Evolutionary conservation across 2,329 filamentous ascomycete genomes (phyloP), one percentile per base, ranked within the genome.

Genomic region (Eutypella sp.): DNA sequence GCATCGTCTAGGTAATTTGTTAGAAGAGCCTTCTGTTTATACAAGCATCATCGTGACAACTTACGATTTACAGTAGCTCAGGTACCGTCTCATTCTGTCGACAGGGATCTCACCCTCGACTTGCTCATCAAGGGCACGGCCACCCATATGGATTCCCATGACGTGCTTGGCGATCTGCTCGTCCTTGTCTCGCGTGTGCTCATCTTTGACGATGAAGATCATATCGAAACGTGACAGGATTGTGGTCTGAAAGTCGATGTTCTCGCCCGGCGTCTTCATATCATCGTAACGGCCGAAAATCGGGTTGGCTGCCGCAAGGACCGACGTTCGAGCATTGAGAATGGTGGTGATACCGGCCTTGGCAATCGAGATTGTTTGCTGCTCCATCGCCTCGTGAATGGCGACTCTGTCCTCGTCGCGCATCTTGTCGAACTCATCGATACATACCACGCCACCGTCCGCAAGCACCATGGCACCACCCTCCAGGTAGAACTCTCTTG

Each of bases 391-490:
- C 78, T 99, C 93, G 75, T 99, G 93, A 55, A 99, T 99, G 2
- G 93, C 93, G 6, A 97, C 93, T 57, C 93, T 81, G 59, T 99
- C 93, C 67, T 99, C 93, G 63, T 99, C 93, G 51, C 93, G 81
- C 93, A 99, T 99, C 75, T 99, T 99, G 73, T 99, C 93, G 63
- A 99, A 99, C 69, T 99, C 93, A 63, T 99, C 93, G 57, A 99
- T 99, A 67, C 93, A 97, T 9, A 97, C 93, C 1, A 97, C 92
- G 58, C 93, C 93, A 2, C 91, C 91, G 56, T 99, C 93, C 4
- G 93, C 93, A 16, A 99, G 81, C 3, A 99, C 93, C 93, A 99
- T 97, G 25, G 93, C 93, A 68, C 93, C 93, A 40, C 93, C 93
- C 73, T 99, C 93, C 1, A 99, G 82, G 61, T 97, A 99, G 67